Percentiles rank a stretch among this genome's conserved stretches.
These are phyloP conservation scores for Sclerotinia glacialis DNA, from an alignment of 2,329 filamentous ascomycete genomes.

Conservation along the genomic window DNA sequence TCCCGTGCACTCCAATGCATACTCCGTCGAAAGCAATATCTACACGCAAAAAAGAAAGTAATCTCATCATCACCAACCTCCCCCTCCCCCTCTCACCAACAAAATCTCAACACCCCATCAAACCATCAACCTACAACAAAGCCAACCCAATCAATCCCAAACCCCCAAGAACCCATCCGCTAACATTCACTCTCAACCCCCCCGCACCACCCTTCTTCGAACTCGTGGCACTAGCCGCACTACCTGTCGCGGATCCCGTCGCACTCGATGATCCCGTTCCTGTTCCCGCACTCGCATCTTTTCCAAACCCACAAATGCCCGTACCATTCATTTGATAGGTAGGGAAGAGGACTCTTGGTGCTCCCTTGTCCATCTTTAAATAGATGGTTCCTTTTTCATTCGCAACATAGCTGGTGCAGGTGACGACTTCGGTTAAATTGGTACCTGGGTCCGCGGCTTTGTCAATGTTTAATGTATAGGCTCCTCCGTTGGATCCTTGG, in stretches of 20 bases:
- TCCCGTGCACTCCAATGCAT: too few relatives aligned
- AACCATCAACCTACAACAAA: slow-evolving; percentile 2
- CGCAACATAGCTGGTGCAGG: slow-evolving; percentile 16
- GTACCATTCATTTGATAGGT: slow-evolving; percentile 8
- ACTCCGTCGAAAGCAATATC: too few relatives aligned
- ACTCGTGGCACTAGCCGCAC: not conserved
- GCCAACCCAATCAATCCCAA: not conserved
- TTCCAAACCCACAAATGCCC: slow-evolving; percentile 1
- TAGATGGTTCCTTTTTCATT: slow-evolving; percentile 12
- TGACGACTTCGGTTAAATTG: slow-evolving; percentile 25
- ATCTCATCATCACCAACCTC: too few relatives aligned
- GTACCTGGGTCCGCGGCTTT: slow-evolving; percentile 21
- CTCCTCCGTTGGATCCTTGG: slow-evolving; percentile 34
- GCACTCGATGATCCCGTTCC: not conserved
- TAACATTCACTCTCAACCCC: not conserved
- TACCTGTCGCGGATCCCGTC: not conserved
- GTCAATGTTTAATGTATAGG: slow-evolving; percentile 15
- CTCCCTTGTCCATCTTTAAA: slow-evolving; percentile 10
- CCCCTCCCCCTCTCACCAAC: too few relatives aligned
- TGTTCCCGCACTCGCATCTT: not conserved
- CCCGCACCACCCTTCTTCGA: slow-evolving; percentile 11
- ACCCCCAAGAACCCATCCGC: not conserved
- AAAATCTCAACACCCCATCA: too few relatives aligned
- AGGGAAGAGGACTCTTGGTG: slow-evolving; percentile 16
- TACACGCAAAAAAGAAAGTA: too few relatives aligned